These are phyloP conservation scores for Linum usitatissimum DNA, from an alignment of 345 rosid species.

Conservation along the genomic window DNA sequence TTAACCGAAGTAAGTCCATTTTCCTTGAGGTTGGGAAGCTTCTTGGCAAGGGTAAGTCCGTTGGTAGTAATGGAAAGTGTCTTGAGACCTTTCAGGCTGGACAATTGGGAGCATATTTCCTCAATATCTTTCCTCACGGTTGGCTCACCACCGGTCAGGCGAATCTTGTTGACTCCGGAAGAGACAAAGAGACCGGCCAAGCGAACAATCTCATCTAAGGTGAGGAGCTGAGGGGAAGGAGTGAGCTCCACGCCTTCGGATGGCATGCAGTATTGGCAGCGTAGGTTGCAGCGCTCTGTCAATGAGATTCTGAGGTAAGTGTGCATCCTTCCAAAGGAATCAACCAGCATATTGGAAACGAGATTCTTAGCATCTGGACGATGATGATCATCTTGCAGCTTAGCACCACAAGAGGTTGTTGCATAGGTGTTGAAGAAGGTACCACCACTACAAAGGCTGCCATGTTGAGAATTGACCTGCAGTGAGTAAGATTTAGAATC, in stretches of 20 bases:
- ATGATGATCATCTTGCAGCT: constrained; percentile 28
- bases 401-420: constrained; percentile 39
- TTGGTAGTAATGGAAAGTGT: constrained; percentile 77
- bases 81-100: constrained; percentile 72
- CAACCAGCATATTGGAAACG: constrained; percentile 70
- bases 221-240: constrained; percentile 50
- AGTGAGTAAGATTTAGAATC: not conserved
- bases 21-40: constrained; percentile 68
- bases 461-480: not conserved
- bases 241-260: constrained; percentile 85
- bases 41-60: constrained; percentile 73
- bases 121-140: constrained; percentile 73
- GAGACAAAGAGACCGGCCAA: constrained; percentile 64
- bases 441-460: not conserved
- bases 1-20: constrained; percentile 61
- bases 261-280: constrained; percentile 96
- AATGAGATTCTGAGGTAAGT: constrained; percentile 82
- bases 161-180: constrained; percentile 80
- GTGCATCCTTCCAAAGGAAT: constrained; percentile 84
- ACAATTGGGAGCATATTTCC: constrained; percentile 55
- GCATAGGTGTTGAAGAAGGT: constrained; percentile 9
- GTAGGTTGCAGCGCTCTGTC: constrained; percentile 86
- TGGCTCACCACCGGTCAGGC: constrained; percentile 96
- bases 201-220: constrained; percentile 52
- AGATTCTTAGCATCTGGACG: constrained; percentile 13